Evolutionary conservation across 305 asterid genomes (phyloP), one percentile per base, ranked within the genome.

Genomic region (Fraxinus dipetala): DNA sequence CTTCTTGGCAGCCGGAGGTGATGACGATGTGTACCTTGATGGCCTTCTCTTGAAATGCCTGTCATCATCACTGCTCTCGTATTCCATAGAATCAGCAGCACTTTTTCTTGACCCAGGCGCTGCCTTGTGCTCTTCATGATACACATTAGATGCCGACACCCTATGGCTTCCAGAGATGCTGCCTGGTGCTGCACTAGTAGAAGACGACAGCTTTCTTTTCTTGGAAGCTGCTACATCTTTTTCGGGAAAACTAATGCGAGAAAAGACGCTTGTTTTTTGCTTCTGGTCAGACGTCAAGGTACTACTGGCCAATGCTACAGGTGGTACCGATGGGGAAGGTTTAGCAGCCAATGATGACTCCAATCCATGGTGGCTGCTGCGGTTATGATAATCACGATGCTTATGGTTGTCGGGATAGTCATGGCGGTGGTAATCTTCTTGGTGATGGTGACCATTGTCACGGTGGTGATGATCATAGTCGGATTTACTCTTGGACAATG

Each of bases 11-110:
- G 78, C 80, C 0, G 86, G 85, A 1, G 91, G 92, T 1, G 94
- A 95, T 0, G 97, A 88, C 28, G 95, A 87, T 48, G 84, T 87
- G 30, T 93, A 92, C 89, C 96, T 90, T 0, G 98, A 89, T 4
- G 98, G 97, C 87, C 93, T 92, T 85, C 99, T 94, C 93, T 94
- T 93, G 87, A 94, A 96, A 86, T 96, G 99, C 90, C 96, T 86
- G 40, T 94, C 99, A 77, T 96, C 99, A 16, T 94, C 97, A 70
- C 97, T 94, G 87, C 95, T 93, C 76, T 93, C 96, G 5, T 91
- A 88, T 73, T 91, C 93, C 6, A 65, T 79, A 75, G 79, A 2
- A 0, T 38, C 80, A 18, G 85, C 80, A 30, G 88, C 78, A 40
- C 90, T 84, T 86, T 86, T 95, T 80, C 92, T 90, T 43, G 93